Conservation (phyloP, 176 grass and related monocot species). For the Sorghum bicolor region DNA sequence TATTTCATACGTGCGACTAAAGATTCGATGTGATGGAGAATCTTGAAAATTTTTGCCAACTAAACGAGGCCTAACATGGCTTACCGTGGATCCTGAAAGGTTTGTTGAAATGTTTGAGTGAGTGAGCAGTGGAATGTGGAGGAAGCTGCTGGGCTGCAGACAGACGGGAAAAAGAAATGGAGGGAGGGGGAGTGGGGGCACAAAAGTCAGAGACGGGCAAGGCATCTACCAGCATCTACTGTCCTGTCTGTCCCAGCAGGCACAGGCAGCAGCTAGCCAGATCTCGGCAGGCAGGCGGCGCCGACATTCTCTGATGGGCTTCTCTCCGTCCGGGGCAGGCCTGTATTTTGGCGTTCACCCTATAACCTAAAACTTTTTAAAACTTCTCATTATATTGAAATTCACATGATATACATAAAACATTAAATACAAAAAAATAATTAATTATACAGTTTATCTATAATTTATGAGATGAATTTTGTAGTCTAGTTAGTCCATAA, state of each 20-base stretch:
- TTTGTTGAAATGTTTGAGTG: neutral
- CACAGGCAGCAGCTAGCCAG: too few relatives aligned
- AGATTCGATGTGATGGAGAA: too few relatives aligned
- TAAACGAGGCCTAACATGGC: neutral
- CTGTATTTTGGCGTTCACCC: too few relatives aligned
- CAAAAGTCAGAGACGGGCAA: constrained; percentile 12
- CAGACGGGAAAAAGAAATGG: neutral
- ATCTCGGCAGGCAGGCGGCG: neutral
- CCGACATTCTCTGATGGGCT: constrained; percentile 29
- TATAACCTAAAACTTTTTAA: too few relatives aligned
- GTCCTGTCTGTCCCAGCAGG: neutral
- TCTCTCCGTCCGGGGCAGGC: neutral
- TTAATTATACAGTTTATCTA: too few relatives aligned
- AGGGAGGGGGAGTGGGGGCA: neutral
- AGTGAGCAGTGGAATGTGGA: neutral
- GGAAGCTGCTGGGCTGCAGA: neutral
- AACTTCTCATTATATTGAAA: too few relatives aligned
- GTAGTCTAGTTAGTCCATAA: too few relatives aligned
- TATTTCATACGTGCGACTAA: too few relatives aligned
- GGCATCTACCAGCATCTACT: neutral
- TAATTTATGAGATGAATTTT: too few relatives aligned
- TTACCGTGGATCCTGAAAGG: neutral
- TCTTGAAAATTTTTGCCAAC: too few relatives aligned
- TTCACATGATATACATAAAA: too few relatives aligned
- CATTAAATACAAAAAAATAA: too few relatives aligned